Conservation (phyloP, 345 rosid genomes). For the Stellera chamaejasme region DNA sequence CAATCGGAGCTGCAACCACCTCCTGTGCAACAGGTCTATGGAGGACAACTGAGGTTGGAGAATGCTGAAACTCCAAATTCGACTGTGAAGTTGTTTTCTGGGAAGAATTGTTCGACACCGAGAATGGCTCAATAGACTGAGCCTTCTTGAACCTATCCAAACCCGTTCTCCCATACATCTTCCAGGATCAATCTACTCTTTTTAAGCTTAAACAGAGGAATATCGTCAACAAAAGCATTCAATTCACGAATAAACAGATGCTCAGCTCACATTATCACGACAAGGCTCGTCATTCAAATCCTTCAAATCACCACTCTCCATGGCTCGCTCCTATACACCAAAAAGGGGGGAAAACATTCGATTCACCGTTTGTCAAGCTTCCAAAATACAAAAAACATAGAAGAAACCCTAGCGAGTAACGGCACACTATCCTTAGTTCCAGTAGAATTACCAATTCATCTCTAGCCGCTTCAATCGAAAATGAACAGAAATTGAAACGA, state of each 20-base stretch:
- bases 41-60: conserved; percentile 18
- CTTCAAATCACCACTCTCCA: too few relatives aligned
- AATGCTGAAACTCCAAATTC: conserved; percentile 16
- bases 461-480: too few relatives aligned
- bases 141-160: conserved; percentile 90
- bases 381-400: too few relatives aligned
- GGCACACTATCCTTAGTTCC: too few relatives aligned
- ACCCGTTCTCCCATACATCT: conserved; percentile 87
- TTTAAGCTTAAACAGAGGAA: background rate
- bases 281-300: too few relatives aligned
- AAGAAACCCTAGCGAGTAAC: too few relatives aligned
- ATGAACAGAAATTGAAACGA: too few relatives aligned
- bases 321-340: too few relatives aligned
- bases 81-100: conserved; percentile 23
- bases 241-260: background rate
- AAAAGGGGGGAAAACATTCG: too few relatives aligned
- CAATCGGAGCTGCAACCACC: conserved; percentile 36
- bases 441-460: too few relatives aligned
- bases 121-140: conserved; percentile 80
- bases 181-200: conserved; percentile 5
- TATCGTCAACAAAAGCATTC: background rate
- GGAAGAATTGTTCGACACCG: conserved; percentile 47
- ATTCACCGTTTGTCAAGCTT: too few relatives aligned
- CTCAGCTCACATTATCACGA: too few relatives aligned
- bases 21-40: conserved; percentile 18